Conservation (phyloP, 805 yeast species). For the Lachancea waltii region DNA sequence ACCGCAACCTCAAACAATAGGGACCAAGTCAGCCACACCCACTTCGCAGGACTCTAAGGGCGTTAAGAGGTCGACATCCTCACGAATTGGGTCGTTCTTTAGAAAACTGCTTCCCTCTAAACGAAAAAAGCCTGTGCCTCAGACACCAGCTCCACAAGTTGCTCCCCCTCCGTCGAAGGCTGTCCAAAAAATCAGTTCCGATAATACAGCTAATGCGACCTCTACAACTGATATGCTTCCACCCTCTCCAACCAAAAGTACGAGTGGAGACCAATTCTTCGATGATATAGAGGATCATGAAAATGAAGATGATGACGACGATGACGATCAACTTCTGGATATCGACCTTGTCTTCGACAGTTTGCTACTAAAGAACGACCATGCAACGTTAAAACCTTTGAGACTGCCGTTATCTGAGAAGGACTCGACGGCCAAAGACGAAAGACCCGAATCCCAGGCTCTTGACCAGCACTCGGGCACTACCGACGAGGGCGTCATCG, state of each 20-base stretch:
- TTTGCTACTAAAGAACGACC: slow-evolving; percentile 21
- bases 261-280: not conserved
- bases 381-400: slow-evolving; percentile 1
- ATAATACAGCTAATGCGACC: no score
- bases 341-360: slow-evolving; percentile 28
- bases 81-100: slow-evolving; percentile 13
- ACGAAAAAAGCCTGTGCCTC: slow-evolving; percentile 3
- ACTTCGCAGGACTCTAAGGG: not conserved
- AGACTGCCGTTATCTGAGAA: not conserved
- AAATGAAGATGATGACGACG: slow-evolving; percentile 13
- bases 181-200: no score
- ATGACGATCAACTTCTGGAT: slow-evolving; percentile 21
- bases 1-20: no score
- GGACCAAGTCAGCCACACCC: not conserved
- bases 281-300: slow-evolving; percentile 8
- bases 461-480: not conserved
- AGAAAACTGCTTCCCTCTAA: slow-evolving; percentile 13
- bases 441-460: not conserved
- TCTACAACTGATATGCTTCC: no score
- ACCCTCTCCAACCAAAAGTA: not conserved
- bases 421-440: not conserved
- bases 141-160: no score
- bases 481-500: slow-evolving; percentile 11
- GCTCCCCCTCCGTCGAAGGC: no score
- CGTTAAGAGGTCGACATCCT: slow-evolving; percentile 4